phyloP scores from a whole-genome alignment of 257 asterid genomes.

The Craterostigma plantagineum region DNA sequence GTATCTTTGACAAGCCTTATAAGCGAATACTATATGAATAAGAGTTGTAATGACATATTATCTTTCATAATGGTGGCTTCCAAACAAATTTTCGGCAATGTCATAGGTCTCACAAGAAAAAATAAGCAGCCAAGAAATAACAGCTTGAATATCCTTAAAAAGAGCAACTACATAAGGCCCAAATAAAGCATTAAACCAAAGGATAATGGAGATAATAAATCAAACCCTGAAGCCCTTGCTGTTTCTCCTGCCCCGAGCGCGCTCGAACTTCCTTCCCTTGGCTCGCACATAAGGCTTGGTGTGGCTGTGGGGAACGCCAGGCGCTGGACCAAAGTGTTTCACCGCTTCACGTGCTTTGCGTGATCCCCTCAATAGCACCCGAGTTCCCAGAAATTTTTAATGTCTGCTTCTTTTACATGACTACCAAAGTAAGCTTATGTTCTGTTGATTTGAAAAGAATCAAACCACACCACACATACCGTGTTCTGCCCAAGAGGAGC shows the following conservation, averaged over 20 bases:
- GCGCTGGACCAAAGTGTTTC: slow-evolving; percentile 98
- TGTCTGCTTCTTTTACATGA: too few species aligned
- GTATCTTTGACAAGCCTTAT: background rate
- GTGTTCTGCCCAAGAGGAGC: slow-evolving; percentile 97
- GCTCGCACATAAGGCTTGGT: slow-evolving; percentile 86
- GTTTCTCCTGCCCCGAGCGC: slow-evolving; percentile 73
- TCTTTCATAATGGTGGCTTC: too few species aligned
- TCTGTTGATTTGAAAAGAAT: too few species aligned
- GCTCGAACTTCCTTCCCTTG: slow-evolving; percentile 88
- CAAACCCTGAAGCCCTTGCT: slow-evolving; percentile 73
- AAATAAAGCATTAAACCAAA: slow-evolving; percentile 7
- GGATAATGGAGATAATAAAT: slow-evolving; percentile 3
- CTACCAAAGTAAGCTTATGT: too few species aligned
- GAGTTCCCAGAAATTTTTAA: slow-evolving; percentile 1
- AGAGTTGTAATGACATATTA: too few species aligned
- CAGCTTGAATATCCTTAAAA: too few species aligned
- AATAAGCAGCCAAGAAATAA: too few species aligned
- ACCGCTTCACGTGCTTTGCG: slow-evolving; percentile 88
- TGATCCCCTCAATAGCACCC: slow-evolving; percentile 83
- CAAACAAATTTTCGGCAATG: too few species aligned
- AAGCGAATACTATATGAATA: too few species aligned
- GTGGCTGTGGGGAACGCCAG: slow-evolving; percentile 97
- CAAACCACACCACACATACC: too few species aligned
- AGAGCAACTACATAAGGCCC: too few species aligned
- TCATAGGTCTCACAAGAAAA: too few species aligned